Evolutionary conservation across 2,329 filamentous ascomycete genomes (phyloP).

Genomic region (Scolecobasidium constrictum): DNA sequence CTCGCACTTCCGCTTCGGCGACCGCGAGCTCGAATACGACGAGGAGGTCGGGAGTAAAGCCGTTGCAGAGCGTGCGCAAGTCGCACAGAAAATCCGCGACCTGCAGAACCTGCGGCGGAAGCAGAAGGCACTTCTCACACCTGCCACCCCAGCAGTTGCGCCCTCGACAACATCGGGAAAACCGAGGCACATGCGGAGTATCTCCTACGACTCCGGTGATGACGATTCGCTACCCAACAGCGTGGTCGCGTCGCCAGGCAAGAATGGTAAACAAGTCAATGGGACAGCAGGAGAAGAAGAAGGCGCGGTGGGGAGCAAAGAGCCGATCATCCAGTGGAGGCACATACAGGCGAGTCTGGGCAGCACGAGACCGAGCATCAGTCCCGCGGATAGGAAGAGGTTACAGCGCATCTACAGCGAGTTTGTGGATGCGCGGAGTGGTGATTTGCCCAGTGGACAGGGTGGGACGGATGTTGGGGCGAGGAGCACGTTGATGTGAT

Average conservation of each 20-base stretch:
- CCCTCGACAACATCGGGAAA: background rate
- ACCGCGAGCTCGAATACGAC: conserved; percentile 28
- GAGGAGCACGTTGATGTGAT: conserved; percentile 84
- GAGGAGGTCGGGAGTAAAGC: conserved; percentile 33
- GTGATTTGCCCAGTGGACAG: conserved; percentile 90
- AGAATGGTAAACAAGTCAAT: conserved; percentile 13
- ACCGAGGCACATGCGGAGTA: background rate
- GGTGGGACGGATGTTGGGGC: conserved; percentile 87
- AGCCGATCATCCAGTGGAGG: conserved; percentile 75
- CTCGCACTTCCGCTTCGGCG: conserved; percentile 65
- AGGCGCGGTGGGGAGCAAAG: conserved; percentile 44
- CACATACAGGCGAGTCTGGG: conserved; percentile 71
- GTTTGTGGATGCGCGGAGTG: conserved; percentile 85
- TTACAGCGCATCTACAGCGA: conserved; percentile 78
- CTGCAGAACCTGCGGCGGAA: conserved; percentile 62
- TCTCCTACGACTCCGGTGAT: conserved; percentile 5
- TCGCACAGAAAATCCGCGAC: conserved; percentile 70
- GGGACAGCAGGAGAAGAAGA: conserved; percentile 19
- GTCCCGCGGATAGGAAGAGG: conserved; percentile 60
- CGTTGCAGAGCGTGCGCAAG: conserved; percentile 66
- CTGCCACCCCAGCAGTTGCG: background rate
- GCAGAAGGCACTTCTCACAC: conserved; percentile 30
- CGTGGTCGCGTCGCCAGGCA: conserved; percentile 14
- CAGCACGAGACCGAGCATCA: conserved; percentile 73
- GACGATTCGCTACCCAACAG: conserved; percentile 10